These are phyloP conservation scores for Zychaea mexicana DNA, from an alignment of 371 early-diverging fungal species.

Conservation along the genomic window DNA sequence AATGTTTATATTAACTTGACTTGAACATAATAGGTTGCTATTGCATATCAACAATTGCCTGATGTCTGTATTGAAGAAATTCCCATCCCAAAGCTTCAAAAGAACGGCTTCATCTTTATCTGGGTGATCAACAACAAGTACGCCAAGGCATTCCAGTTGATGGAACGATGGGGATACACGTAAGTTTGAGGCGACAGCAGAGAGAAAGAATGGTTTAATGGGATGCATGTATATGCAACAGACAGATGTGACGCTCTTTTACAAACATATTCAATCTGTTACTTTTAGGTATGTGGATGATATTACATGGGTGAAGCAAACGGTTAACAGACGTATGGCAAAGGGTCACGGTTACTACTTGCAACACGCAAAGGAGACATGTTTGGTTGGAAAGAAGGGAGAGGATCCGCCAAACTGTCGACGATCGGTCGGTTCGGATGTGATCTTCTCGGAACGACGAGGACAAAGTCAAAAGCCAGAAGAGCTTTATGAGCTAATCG, in stretches of 20 bases:
- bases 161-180: slow-evolving; percentile 93
- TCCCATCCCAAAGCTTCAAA: slow-evolving; percentile 83
- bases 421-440: slow-evolving; percentile 84
- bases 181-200: slow-evolving; percentile 29
- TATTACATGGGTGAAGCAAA: slow-evolving; percentile 96
- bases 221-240: no score
- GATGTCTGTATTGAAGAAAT: slow-evolving; percentile 90
- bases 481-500: slow-evolving; percentile 91
- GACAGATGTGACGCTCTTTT: no score
- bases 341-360: slow-evolving; percentile 95
- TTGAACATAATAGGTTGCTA: slow-evolving; percentile 65
- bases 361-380: slow-evolving; percentile 96
- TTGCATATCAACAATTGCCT: slow-evolving; percentile 93
- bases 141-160: slow-evolving; percentile 88
- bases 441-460: slow-evolving; percentile 87
- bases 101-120: slow-evolving; percentile 90
- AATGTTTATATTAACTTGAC: no score
- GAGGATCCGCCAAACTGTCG: slow-evolving; percentile 77
- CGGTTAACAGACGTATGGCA: slow-evolving; percentile 93
- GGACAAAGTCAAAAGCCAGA: slow-evolving; percentile 96
- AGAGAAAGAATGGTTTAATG: no score
- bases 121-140: slow-evolving; percentile 98
- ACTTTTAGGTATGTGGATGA: slow-evolving; percentile 81
- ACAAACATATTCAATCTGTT: not conserved
- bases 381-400: slow-evolving; percentile 89